Evolutionary conservation across 169 alveolate species (phyloP).

Genomic region (Besnoitia besnoiti): DNA sequence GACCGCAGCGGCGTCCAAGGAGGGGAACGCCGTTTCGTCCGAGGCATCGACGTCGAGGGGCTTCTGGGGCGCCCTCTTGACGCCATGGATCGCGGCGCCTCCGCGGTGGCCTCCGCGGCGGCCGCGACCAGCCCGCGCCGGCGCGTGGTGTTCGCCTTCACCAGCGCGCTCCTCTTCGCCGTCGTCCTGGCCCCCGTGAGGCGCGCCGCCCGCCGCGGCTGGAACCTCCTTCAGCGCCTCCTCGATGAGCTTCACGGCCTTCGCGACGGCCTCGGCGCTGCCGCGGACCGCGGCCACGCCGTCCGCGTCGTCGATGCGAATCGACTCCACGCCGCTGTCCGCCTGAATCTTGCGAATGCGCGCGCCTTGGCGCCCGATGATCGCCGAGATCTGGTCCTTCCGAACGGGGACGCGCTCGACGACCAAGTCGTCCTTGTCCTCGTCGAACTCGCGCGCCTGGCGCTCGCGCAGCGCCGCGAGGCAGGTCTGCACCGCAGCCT

Average conservation of each 20-base stretch:
- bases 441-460: not conserved
- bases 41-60: constrained; percentile 54
- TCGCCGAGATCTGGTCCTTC: constrained; percentile 1
- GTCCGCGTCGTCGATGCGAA: constrained; percentile 56
- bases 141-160: not conserved
- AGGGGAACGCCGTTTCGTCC: constrained; percentile 65
- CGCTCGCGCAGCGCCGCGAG: constrained; percentile 31
- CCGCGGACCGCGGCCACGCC: constrained; percentile 52
- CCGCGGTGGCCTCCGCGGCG: constrained; percentile 55
- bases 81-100: not conserved
- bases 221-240: constrained; percentile 9
- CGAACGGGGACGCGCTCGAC: constrained; percentile 60
- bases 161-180: not conserved
- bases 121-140: not conserved
- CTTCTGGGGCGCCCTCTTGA: constrained; percentile 27
- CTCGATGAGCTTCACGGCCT: constrained; percentile 11
- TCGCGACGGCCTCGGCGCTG: not conserved
- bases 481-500: constrained; percentile 9
- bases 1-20: constrained; percentile 42
- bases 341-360: constrained; percentile 51
- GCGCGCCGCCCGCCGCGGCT: constrained; percentile 48
- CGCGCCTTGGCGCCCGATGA: constrained; percentile 65
- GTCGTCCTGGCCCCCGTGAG: not conserved
- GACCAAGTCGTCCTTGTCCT: constrained; percentile 47
- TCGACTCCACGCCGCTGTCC: constrained; percentile 55